Conservation (phyloP, 164 flowering plant genomes). For the Hamamelis virginiana region DNA sequence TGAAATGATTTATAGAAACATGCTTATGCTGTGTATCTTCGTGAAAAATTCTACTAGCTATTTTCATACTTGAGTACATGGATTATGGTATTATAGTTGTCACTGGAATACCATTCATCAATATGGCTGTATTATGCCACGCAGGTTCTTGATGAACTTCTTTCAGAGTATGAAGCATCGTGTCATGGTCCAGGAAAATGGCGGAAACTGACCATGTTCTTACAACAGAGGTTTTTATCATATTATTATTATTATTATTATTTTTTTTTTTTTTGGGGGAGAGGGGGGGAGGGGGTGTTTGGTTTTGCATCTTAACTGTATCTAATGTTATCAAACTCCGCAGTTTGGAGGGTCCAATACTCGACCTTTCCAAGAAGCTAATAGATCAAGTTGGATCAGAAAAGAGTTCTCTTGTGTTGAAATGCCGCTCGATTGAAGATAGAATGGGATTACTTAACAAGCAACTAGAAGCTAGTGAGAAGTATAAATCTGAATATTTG, state of each 20-base stretch:
- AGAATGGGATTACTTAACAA: conserved; percentile 63
- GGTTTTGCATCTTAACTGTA: background rate
- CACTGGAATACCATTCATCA: background rate
- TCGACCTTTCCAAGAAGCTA: conserved; percentile 71
- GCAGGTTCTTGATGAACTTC: conserved; percentile 78
- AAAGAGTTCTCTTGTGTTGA: conserved; percentile 69
- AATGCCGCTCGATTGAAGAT: conserved; percentile 84
- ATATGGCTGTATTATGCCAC: background rate
- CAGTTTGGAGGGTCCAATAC: conserved; percentile 92
- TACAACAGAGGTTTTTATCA: conserved; percentile 77
- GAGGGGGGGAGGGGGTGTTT: too few species aligned
- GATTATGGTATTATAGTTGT: background rate
- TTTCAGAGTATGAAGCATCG: conserved; percentile 77
- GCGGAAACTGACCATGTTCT: conserved; percentile 68
- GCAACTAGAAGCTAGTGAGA: conserved; percentile 87
- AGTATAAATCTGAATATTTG: conserved; percentile 72
- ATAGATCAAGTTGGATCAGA: conserved; percentile 72
- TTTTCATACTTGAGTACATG: background rate
- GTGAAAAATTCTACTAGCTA: background rate
- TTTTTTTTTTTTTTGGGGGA: conserved; percentile 1
- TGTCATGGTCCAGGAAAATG: conserved; percentile 94
- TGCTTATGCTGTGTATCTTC: background rate
- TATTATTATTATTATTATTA: background rate
- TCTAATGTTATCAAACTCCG: conserved; percentile 2
- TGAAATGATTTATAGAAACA: background rate